Evolutionary conservation across 352 stramenopile species (phyloP).

Genomic region (Phytophthora tubulina): DNA sequence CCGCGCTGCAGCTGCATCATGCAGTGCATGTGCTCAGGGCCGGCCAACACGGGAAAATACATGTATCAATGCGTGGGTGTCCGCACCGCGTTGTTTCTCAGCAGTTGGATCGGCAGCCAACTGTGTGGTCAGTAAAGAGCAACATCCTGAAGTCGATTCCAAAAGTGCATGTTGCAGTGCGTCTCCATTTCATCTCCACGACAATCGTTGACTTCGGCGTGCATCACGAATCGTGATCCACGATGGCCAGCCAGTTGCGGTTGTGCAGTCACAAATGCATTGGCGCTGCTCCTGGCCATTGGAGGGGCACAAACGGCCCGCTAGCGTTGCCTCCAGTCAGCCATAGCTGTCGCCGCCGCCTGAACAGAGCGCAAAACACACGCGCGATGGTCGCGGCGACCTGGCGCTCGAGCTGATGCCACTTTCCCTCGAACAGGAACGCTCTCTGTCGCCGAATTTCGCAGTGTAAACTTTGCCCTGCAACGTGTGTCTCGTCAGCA

Average conservation of each 20-base stretch:
- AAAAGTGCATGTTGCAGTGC: too few species aligned
- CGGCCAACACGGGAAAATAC: conserved; percentile 17
- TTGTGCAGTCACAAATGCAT: background rate
- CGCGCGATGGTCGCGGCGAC: background rate
- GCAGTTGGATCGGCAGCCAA: conserved; percentile 2
- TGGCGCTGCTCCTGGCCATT: background rate
- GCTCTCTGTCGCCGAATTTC: conserved; percentile 22
- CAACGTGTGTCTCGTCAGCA: conserved; percentile 3
- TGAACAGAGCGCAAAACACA: conserved; percentile 11
- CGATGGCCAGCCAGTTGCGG: too few species aligned
- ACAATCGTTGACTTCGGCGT: too few species aligned
- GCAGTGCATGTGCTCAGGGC: background rate
- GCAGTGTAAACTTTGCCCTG: conserved; percentile 4
- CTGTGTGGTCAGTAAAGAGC: background rate
- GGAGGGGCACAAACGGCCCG: background rate
- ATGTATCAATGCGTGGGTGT: conserved; percentile 10
- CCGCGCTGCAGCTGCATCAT: conserved; percentile 2
- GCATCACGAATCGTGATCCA: too few species aligned
- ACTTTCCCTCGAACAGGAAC: conserved; percentile 17
- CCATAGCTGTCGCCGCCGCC: background rate
- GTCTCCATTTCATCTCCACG: background rate
- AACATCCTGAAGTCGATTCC: too few species aligned
- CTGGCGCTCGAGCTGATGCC: conserved; percentile 4
- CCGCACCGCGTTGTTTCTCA: background rate
- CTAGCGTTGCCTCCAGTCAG: background rate